Evolutionary conservation across 352 stramenopile genomes (phyloP), one percentile per base, ranked within the genome.

Genomic region (Pythium graminicola): DNA sequence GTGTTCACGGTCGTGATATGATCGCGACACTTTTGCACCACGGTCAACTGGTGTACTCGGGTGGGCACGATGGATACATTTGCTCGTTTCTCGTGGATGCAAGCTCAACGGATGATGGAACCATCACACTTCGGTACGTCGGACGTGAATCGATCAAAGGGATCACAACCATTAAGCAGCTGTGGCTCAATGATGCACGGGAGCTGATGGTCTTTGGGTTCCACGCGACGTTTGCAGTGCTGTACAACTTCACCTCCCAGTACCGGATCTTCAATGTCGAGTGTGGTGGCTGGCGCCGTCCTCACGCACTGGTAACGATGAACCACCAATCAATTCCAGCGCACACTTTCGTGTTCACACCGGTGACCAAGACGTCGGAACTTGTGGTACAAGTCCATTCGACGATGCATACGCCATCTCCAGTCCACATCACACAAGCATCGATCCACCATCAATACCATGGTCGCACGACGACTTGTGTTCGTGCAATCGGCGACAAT

Each of bases 121-220:
- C 50, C 6, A 27, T 86, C 31, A 48, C 45, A 22, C 55, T 82
- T 17, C 57, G 47, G 3, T 66, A 64, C 27, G 44, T 81, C 6
- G 69, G 76, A 7, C 81, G 81, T 35, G 70, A 90, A 29, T 81
- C 76, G 9, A 80, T 94, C 55, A 84, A 88, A 56, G 80, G 78
- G 13, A 73, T 94, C 32, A 72, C 76, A 6, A 93, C 81, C 4
- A 61, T 94, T 42, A 91, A 90, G 53, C 57, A 76, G 5, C 50
- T 94, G 22, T 85, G 60, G 62, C 73, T 64, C 45, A 71, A 63
- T 9, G 17, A 33, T 22, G 43, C 40, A 7, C 16, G 42, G 17
- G 70, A 93, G 26, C 72, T 94, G 8, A 64, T 93, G 41, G 81
- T 88, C 9, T 90, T 94, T 54, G 84, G 84, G 13, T 94, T 94